phyloP scores from a whole-genome alignment of 1,284 basidiomycete genomes.

The Fistulinella cinereoalba region DNA sequence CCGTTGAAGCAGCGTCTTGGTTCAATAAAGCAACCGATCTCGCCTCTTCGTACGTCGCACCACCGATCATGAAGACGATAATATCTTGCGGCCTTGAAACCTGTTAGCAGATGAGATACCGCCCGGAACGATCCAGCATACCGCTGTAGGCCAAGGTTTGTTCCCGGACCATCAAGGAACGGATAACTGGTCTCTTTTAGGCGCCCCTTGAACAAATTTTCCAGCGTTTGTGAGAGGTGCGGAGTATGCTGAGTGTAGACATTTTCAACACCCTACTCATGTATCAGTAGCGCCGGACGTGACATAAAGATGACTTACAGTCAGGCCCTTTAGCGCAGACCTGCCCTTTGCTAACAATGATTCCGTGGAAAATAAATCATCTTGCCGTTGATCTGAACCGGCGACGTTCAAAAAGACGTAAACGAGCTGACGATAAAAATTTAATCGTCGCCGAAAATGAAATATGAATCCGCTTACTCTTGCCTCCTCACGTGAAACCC shows the following conservation, averaged over 20 bases:
- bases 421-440: conserved; percentile 61
- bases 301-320: conserved; percentile 46
- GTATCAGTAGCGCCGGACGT: conserved; percentile 1
- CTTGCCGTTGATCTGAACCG: conserved; percentile 94
- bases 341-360: conserved; percentile 93
- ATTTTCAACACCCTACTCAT: conserved; percentile 88
- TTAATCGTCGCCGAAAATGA: conserved; percentile 1
- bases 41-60: conserved; percentile 92
- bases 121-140: conserved; percentile 25
- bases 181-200: conserved; percentile 89
- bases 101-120: conserved; percentile 2
- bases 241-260: conserved; percentile 98
- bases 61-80: conserved; percentile 93
- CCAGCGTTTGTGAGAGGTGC: conserved; percentile 89
- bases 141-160: conserved; percentile 69
- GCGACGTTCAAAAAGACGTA: conserved; percentile 93
- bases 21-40: conserved; percentile 82
- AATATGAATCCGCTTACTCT: conserved; percentile 49
- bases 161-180: conserved; percentile 72
- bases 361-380: conserved; percentile 96
- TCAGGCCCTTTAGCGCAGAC: conserved; percentile 92
- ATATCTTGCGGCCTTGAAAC: conserved; percentile 83
- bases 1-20: conserved; percentile 62
- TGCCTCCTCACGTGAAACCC: conserved; percentile 82
- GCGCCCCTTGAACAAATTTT: conserved; percentile 84